phyloP scores from a whole-genome alignment of 495 filamentous ascomycete species.

The Penicillium antarcticum region DNA sequence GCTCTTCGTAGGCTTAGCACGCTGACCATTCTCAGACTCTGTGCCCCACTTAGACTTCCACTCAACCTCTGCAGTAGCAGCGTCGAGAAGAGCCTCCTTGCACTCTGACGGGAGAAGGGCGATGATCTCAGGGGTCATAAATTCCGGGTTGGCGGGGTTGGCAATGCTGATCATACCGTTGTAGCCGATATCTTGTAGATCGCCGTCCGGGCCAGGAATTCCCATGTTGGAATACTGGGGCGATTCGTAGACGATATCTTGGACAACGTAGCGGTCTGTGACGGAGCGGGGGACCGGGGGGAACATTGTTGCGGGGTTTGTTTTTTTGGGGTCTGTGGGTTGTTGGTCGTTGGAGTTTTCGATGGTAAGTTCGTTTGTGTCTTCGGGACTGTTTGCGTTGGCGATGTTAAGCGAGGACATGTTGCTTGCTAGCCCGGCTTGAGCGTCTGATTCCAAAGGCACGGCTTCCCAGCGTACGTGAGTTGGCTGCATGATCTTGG shows the following conservation, averaged over 20 bases:
- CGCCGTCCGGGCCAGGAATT: conserved; percentile 63
- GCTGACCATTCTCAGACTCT: conserved; percentile 51
- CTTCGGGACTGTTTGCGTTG: conserved; percentile 13
- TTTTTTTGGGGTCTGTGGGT: conserved; percentile 3
- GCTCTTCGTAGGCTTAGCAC: conserved; percentile 49
- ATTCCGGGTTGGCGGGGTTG: conserved; percentile 37
- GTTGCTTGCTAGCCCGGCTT: conserved; percentile 29
- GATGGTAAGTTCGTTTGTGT: conserved; percentile 3
- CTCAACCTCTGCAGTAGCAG: conserved; percentile 54
- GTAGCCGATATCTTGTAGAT: conserved; percentile 55
- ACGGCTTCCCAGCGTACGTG: conserved; percentile 77
- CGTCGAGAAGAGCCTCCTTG: conserved; percentile 62
- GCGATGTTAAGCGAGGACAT: conserved; percentile 38
- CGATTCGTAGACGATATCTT: conserved; percentile 65
- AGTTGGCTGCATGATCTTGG: conserved; percentile 84
- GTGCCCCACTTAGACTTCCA: conserved; percentile 74
- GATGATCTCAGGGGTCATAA: conserved; percentile 63
- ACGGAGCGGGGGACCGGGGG: conserved; percentile 60
- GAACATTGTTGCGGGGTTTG: conserved; percentile 44
- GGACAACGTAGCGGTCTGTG: conserved; percentile 70
- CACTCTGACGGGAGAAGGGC: conserved; percentile 70
- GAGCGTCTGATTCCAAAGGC: conserved; percentile 26
- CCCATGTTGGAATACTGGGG: conserved; percentile 57
- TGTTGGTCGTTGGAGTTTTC: neutral
- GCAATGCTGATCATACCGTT: conserved; percentile 59